Evolutionary conservation across 78 protist species (phyloP).

Genomic region (Dictyostelium intermedium): DNA sequence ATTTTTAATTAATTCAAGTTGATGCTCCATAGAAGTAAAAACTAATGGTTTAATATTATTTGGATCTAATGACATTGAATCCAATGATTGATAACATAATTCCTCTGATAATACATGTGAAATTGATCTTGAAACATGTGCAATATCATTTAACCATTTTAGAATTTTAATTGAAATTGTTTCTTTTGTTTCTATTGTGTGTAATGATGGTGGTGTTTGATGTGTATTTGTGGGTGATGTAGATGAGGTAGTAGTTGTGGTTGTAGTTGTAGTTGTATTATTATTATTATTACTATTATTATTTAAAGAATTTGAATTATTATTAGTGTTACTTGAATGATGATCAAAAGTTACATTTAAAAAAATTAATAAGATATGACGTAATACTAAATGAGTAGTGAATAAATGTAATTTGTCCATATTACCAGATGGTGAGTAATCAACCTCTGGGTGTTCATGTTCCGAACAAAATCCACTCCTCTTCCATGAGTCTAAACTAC

Average conservation of each 20-base stretch:
- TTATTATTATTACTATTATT: neutral
- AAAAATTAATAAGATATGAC: conserved; percentile 14
- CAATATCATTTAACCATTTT: conserved; percentile 9
- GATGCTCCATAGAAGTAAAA: neutral
- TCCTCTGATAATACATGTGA: conserved; percentile 62
- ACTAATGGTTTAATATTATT: neutral
- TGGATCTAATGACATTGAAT: neutral
- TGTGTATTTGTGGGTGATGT: neutral
- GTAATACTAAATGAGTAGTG: conserved; percentile 35
- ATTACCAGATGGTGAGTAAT: conserved; percentile 1
- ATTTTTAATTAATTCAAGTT: neutral
- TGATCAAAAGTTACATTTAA: neutral
- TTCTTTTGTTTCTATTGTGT: neutral
- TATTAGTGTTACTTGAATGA: too few species aligned
- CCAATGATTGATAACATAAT: conserved; percentile 33
- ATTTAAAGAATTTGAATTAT: neutral
- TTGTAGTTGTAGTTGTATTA: neutral
- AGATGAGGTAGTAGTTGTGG: neutral
- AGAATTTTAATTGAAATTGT: neutral
- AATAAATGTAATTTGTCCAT: conserved; percentile 17
- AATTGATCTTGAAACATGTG: neutral
- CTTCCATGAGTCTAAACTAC: conserved; percentile 47
- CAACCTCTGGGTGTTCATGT: conserved; percentile 50
- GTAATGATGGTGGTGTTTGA: neutral
- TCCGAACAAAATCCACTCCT: conserved; percentile 36